phyloP scores from a whole-genome alignment of 805 yeast genomes.

The Saccharomycopsis fibuligera region DNA sequence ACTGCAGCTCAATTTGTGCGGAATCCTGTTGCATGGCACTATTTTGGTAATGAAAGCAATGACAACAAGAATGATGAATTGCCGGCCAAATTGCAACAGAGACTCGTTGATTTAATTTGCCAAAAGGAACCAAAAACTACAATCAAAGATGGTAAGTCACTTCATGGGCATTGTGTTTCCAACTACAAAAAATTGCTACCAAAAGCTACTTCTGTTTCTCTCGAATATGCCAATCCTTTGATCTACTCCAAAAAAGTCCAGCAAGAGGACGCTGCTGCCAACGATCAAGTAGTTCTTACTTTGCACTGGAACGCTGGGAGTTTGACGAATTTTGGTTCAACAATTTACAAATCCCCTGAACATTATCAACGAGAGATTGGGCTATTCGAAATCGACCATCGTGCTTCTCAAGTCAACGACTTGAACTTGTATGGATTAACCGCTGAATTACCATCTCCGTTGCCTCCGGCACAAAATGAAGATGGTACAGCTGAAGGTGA shows the following conservation, averaged over 20 bases:
- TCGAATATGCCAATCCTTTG: constrained; percentile 15
- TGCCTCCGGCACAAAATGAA: neutral
- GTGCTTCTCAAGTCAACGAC: constrained; percentile 17
- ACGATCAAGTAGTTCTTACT: constrained; percentile 6
- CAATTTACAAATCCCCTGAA: constrained; percentile 1
- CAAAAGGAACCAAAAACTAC: neutral
- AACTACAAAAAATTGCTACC: constrained; percentile 9
- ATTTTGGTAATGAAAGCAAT: constrained; percentile 1
- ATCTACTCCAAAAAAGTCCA: neutral
- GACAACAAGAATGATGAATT: neutral
- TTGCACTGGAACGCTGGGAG: constrained; percentile 17
- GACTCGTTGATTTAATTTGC: constrained; percentile 4
- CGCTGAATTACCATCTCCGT: constrained; percentile 15
- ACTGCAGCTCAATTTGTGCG: constrained; percentile 5
- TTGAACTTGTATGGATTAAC: constrained; percentile 16
- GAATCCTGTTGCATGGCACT: constrained; percentile 8
- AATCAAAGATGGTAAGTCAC: neutral
- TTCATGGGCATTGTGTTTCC: constrained; percentile 5
- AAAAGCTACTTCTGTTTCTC: constrained; percentile 11
- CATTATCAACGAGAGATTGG: constrained; percentile 14
- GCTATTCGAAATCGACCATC: constrained; percentile 15
- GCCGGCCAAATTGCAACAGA: constrained; percentile 1
- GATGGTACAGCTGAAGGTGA: too few species aligned
- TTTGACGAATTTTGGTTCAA: constrained; percentile 4
- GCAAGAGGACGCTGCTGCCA: neutral